phyloP scores from a whole-genome alignment of 1,284 basidiomycete genomes.

The Mycosarcoma mackinlayi region DNA sequence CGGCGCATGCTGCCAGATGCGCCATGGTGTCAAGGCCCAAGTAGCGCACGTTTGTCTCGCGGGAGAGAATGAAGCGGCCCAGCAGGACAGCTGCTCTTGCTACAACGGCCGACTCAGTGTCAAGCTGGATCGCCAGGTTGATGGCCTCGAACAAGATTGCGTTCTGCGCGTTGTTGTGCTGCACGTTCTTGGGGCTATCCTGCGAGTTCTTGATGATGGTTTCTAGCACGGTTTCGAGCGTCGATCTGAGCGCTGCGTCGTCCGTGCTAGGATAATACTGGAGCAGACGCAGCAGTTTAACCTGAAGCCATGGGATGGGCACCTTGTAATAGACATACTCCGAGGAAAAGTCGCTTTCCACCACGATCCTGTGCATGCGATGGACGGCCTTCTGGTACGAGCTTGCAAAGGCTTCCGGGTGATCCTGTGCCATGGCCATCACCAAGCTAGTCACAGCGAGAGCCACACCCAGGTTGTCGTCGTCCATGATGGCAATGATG shows the following conservation, averaged over 20 bases:
- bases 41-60: conserved; percentile 98
- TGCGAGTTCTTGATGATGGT: conserved; percentile 93
- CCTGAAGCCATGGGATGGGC: conserved; percentile 96
- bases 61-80: conserved; percentile 93
- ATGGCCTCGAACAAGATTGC: conserved; percentile 99
- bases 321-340: conserved; percentile 98
- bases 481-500: conserved; percentile 94
- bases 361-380: conserved; percentile 83
- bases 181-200: conserved; percentile 91
- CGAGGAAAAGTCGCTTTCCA: conserved; percentile 84
- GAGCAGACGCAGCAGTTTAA: conserved; percentile 89
- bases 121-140: conserved; percentile 93
- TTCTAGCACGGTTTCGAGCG: conserved; percentile 85
- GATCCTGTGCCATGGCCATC: conserved; percentile 93
- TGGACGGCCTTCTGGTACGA: conserved; percentile 96
- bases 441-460: conserved; percentile 91
- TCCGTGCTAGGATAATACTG: conserved; percentile 96
- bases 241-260: conserved; percentile 81
- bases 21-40: conserved; percentile 98
- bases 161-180: conserved; percentile 98
- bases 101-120: conserved; percentile 89
- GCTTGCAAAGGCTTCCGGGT: conserved; percentile 86
- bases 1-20: conserved; percentile 89
- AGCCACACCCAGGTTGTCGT: conserved; percentile 88
- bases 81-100: conserved; percentile 89